Percentiles rank a stretch among this genome's conserved stretches.
Conservation (phyloP, 768 basidiomycete genomes). For the Pleurotus tuber-regium region DNA sequence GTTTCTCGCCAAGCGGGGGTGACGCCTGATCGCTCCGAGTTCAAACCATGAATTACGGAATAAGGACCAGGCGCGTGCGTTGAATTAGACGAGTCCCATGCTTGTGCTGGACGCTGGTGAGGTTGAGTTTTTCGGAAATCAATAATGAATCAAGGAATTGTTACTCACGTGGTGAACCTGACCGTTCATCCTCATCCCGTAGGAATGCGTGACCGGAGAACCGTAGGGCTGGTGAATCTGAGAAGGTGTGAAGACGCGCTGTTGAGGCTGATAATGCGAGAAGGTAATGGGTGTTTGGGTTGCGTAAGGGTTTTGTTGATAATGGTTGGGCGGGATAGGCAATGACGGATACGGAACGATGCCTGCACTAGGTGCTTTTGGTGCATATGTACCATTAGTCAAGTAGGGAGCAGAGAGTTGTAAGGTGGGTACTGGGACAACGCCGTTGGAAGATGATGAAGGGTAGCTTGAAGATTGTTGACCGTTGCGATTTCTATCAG, state of each 20-base stretch:
- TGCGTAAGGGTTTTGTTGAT: constrained; percentile 5
- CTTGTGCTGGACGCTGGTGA: constrained; percentile 4
- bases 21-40: constrained; percentile 1
- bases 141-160: constrained; percentile 2
- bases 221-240: constrained; percentile 14
- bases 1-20: background rate
- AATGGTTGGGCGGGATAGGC: constrained; percentile 11
- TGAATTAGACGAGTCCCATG: constrained; percentile 22
- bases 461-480: background rate
- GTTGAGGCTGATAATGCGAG: constrained; percentile 47
- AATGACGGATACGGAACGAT: background rate
- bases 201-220: constrained; percentile 10
- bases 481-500: background rate
- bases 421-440: background rate
- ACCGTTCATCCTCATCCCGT: constrained; percentile 7
- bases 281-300: constrained; percentile 34
- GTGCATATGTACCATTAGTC: background rate
- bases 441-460: background rate
- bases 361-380: background rate
- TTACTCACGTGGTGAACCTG: constrained; percentile 16
- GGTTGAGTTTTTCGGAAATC: background rate
- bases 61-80: constrained; percentile 10
- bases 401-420: constrained; percentile 5
- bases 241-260: constrained; percentile 32
- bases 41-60: constrained; percentile 17